Base-by-base conservation (phyloP, 208 protist genomes). In the Crithidia fasciculata region DNA sequence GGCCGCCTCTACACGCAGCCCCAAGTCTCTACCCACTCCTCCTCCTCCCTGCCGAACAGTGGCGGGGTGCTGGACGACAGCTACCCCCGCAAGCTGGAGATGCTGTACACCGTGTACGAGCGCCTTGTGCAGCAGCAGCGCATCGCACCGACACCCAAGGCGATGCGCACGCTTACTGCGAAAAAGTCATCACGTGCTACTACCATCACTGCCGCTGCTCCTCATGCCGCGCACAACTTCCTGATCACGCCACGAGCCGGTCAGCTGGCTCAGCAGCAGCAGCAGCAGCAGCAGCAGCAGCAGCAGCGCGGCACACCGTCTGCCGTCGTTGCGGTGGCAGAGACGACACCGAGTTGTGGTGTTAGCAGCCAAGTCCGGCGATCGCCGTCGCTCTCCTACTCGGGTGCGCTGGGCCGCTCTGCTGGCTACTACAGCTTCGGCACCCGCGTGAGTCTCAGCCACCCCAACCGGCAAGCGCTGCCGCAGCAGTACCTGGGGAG, bases 391-490 rank as follows among this genome's bases (percentile, higher is more conserved):
- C 66, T 80, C 39, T 82, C 81, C 44, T 67, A 47, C 55, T 88
- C 83, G 8, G 65, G 71, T 3, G 74, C 74, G 36, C 58, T 86
- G 59, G 65, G 73, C 6, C 81, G 82, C 71, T 88, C 88, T 6
- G 58, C 81, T 36, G 81, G 88, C 13, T 93, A 93, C 79, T 93
- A 93, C 78, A 93, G 81, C 67, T 84, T 91, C n/a, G 85, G 88
- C 18, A 81, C 76, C 8, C 74, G 81, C 4, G 19, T 80, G 5
- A 83, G 81, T 57, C 72, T 88, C 18, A 65, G 74, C 43, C 85
- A 89, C 72, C 65, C 80, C 39, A 89, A 91, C 49, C 81, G 80
- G 41, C 83, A 91, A 67, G 66, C 80, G 18, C 54, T 93, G 57
- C 79, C 76, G 36, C 72, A 81, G 44, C 81, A 77, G 47, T 69